A percentile compares a stretch with the other conserved stretches of the same genome.
Conservation (phyloP, 129 eudicot genomes). For the Daucus carota region DNA sequence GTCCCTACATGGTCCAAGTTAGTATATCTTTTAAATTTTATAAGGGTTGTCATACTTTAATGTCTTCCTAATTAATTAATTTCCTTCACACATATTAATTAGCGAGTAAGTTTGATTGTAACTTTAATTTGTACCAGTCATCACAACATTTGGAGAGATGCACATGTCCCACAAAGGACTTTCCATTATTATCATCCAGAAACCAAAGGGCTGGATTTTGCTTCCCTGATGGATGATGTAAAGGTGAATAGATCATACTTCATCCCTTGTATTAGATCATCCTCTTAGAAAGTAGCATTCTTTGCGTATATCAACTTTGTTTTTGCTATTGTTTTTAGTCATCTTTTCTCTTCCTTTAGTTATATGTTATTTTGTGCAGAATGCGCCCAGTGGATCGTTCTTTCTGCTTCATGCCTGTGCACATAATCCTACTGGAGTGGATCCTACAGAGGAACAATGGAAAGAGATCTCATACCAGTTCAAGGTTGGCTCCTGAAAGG, state of each 20-base stretch:
- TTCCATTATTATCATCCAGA: constrained; percentile 87
- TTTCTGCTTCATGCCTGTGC: constrained; percentile 99
- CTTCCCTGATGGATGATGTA: constrained; percentile 78
- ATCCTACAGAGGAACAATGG: constrained; percentile 95
- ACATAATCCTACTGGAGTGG: constrained; percentile 98
- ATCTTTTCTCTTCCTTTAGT: neutral
- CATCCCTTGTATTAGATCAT: neutral
- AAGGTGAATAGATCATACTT: constrained; percentile 38
- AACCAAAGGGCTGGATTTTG: constrained; percentile 79
- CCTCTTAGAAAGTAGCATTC: neutral
- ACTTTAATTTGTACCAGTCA: constrained; percentile 44
- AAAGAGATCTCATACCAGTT: constrained; percentile 75
- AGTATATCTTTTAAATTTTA: constrained; percentile 16
- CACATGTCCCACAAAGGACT: constrained; percentile 69
- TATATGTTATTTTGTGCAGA: constrained; percentile 28
- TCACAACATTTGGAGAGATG: constrained; percentile 99
- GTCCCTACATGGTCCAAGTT: constrained; percentile 96
- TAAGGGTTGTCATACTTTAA: neutral
- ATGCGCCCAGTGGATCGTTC: constrained; percentile 94
- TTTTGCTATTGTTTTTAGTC: constrained; percentile 5
- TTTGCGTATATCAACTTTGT: neutral
- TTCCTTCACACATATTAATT: neutral
- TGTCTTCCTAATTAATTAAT: neutral
- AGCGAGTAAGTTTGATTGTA: constrained; percentile 8
- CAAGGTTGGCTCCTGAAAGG: constrained; percentile 36